phyloP scores from a whole-genome alignment of 2,329 filamentous ascomycete species.

The Myriangium duriaei region DNA sequence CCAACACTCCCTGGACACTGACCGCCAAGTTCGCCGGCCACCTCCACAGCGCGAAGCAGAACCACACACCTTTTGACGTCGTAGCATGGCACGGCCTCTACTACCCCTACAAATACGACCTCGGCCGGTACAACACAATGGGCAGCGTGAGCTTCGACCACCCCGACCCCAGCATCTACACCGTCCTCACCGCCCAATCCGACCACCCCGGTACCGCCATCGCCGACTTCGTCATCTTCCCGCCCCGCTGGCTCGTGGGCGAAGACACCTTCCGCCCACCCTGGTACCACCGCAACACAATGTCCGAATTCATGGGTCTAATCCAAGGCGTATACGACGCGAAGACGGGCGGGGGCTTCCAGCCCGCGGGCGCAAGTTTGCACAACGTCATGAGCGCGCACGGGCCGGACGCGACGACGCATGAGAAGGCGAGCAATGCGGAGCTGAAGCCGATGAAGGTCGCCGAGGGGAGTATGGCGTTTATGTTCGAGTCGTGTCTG shows the following conservation, averaged over 20 bases:
- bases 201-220: conserved; percentile 42
- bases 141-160: conserved; percentile 50
- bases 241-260: conserved; percentile 52
- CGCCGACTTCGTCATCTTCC: conserved; percentile 62
- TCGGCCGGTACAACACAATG: conserved; percentile 45
- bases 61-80: conserved; percentile 57
- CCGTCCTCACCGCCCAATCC: conserved; percentile 52
- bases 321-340: conserved; percentile 49
- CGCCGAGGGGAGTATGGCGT: conserved; percentile 49
- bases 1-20: conserved; percentile 44
- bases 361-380: conserved; percentile 47
- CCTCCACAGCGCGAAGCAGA: conserved; percentile 48
- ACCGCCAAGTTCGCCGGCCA: conserved; percentile 50
- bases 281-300: conserved; percentile 60
- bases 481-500: conserved; percentile 57
- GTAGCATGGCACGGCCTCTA: conserved; percentile 63
- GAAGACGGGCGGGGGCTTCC: conserved; percentile 43
- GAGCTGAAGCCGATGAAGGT: conserved; percentile 45
- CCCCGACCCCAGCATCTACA: conserved; percentile 54
- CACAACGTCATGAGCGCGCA: conserved; percentile 30
- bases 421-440: conserved; percentile 44
- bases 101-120: conserved; percentile 46
- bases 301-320: conserved; percentile 53
- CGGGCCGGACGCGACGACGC: conserved; percentile 46
- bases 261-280: conserved; percentile 60